Evolutionary conservation across 1,284 basidiomycete species (phyloP).

Genomic region (Cutaneotrichosporon sp.): DNA sequence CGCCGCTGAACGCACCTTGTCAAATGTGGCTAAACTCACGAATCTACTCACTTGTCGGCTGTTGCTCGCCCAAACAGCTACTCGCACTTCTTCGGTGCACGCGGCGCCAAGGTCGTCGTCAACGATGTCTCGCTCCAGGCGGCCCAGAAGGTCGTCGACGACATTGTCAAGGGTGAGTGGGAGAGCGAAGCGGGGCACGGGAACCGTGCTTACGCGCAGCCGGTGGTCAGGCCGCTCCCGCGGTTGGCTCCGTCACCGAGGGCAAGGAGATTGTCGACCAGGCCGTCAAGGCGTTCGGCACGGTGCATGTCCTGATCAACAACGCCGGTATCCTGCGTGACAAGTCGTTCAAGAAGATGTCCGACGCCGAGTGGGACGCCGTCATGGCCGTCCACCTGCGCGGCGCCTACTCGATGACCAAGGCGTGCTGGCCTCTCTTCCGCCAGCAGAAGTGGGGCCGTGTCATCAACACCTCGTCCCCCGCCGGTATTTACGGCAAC

Average conservation of each 20-base stretch:
- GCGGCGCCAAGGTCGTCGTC: conserved; percentile 90
- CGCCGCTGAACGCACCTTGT: background rate
- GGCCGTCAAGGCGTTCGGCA: conserved; percentile 82
- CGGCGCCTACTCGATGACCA: conserved; percentile 90
- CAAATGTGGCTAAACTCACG: too few species aligned
- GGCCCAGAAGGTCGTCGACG: conserved; percentile 87
- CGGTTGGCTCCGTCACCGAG: conserved; percentile 84
- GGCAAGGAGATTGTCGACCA: conserved; percentile 77
- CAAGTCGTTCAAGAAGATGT: conserved; percentile 80
- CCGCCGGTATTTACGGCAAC: conserved; percentile 62
- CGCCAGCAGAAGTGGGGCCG: conserved; percentile 90
- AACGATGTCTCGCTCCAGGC: conserved; percentile 88
- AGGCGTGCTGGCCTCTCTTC: conserved; percentile 95
- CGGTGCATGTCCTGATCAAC: conserved; percentile 80
- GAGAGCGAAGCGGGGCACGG: background rate
- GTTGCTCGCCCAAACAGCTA: conserved; percentile 61
- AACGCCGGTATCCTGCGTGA: conserved; percentile 94
- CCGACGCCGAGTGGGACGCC: conserved; percentile 78
- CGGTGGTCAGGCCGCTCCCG: conserved; percentile 79
- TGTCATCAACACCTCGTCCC: conserved; percentile 84
- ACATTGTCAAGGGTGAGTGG: conserved; percentile 71
- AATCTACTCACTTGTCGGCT: too few species aligned
- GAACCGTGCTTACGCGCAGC: conserved; percentile 51
- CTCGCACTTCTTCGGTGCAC: conserved; percentile 79
- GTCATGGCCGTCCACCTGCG: conserved; percentile 88